Conservation (phyloP, 1,139 yeast genomes). For the Martiniozyma asiatica region DNA sequence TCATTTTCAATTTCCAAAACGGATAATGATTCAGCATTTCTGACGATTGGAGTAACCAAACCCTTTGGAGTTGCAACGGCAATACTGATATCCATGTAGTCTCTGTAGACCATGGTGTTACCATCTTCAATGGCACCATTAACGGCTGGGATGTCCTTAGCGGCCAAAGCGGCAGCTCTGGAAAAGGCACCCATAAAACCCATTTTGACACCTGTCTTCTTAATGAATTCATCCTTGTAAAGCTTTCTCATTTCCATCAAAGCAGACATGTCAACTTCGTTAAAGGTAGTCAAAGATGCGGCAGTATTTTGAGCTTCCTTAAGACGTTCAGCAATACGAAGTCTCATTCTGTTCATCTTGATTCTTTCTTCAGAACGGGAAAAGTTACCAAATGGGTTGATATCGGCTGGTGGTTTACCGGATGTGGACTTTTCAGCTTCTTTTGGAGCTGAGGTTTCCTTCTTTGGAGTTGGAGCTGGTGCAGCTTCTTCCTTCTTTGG, state of each 20-base stretch:
- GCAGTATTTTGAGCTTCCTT: slow-evolving; percentile 99
- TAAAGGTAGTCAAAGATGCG: slow-evolving; percentile 94
- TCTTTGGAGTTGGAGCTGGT: slow-evolving; percentile 16
- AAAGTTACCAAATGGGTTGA: slow-evolving; percentile 45
- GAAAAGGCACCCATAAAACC: slow-evolving; percentile 99
- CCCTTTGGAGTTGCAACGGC: slow-evolving; percentile 99
- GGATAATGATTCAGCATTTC: slow-evolving; percentile 89
- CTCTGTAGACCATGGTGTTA: slow-evolving; percentile 91
- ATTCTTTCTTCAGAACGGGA: slow-evolving; percentile 85
- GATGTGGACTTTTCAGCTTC: slow-evolving; percentile 22
- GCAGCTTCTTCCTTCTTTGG: slow-evolving; percentile 21
- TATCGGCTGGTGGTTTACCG: slow-evolving; percentile 23
- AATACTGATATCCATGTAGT: slow-evolving; percentile 87
- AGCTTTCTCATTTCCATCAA: slow-evolving; percentile 90
- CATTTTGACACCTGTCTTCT: slow-evolving; percentile 86
- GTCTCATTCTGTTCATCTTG: slow-evolving; percentile 99
- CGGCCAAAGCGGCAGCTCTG: slow-evolving; percentile 85
- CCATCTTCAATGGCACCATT: slow-evolving; percentile 91
- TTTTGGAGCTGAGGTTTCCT: slow-evolving; percentile 16
- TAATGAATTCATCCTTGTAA: slow-evolving; percentile 92
- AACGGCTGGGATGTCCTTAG: slow-evolving; percentile 90
- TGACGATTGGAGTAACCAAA: slow-evolving; percentile 92
- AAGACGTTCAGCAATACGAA: slow-evolving; percentile 97
- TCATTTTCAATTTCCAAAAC: slow-evolving; percentile 86
- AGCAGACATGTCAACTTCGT: slow-evolving; percentile 94